A percentile compares a stretch with the other conserved stretches of the same genome.
phyloP scores from a whole-genome alignment of 345 rosid species.

The Sapria himalayana region DNA sequence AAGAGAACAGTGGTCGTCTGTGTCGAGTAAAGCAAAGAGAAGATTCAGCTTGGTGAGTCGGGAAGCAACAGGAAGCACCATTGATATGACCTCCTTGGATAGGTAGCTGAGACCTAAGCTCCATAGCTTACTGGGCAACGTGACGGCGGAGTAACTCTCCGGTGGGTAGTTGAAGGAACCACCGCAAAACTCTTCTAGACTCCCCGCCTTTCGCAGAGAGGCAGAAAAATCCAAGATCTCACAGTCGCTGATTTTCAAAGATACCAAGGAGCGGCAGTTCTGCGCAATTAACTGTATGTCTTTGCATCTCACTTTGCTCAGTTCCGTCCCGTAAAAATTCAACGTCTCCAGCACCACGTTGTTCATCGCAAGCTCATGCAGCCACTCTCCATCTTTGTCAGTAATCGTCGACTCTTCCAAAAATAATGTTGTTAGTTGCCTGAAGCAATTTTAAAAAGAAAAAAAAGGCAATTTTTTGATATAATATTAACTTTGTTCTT shows the following conservation, averaged over 20 bases:
- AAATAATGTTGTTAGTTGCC: slow-evolving; percentile 52
- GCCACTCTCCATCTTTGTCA: slow-evolving; percentile 72
- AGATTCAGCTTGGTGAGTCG: slow-evolving; percentile 65
- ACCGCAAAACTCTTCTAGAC: slow-evolving; percentile 80
- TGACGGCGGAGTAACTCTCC: slow-evolving; percentile 24
- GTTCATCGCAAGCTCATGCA: slow-evolving; percentile 60
- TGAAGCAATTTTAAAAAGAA: slow-evolving; percentile 12
- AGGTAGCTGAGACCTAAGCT: slow-evolving; percentile 58
- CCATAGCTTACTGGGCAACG: slow-evolving; percentile 41
- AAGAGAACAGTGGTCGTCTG: slow-evolving; percentile 64
- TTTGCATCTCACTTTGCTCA: slow-evolving; percentile 20
- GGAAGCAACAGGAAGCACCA: slow-evolving; percentile 58
- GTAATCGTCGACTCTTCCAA: slow-evolving; percentile 60
- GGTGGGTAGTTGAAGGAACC: slow-evolving; percentile 41
- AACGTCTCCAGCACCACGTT: slow-evolving; percentile 57
- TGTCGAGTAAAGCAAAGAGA: slow-evolving; percentile 57
- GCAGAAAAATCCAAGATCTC: slow-evolving; percentile 53
- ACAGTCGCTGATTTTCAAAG: slow-evolving; percentile 55
- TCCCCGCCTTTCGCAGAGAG: slow-evolving; percentile 44
- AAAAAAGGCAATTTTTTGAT: background rate
- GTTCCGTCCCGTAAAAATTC: slow-evolving; percentile 71
- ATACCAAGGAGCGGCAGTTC: slow-evolving; percentile 42
- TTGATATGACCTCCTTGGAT: slow-evolving; percentile 53
- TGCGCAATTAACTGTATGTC: slow-evolving; percentile 69
- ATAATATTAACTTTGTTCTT: too few species aligned